phyloP scores from a whole-genome alignment of 805 yeast species.

The Candida incommunis region DNA sequence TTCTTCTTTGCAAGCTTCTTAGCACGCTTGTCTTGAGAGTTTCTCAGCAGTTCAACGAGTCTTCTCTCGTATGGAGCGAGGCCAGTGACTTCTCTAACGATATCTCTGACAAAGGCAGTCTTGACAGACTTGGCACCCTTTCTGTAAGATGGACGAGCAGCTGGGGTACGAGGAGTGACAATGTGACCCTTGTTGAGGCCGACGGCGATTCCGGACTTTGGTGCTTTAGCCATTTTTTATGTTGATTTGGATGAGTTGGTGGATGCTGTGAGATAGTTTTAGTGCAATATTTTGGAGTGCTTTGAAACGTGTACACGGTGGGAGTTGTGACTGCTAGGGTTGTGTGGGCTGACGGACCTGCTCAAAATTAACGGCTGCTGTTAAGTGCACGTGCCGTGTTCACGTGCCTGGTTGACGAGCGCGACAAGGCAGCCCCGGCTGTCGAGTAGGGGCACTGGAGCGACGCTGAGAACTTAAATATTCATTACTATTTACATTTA shows the following conservation, averaged over 20 bases:
- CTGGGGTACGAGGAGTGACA: slow-evolving; percentile 71
- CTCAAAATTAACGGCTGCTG: no score
- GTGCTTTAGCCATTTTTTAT: slow-evolving; percentile 7
- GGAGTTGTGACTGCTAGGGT: slow-evolving; percentile 1
- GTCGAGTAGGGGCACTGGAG: neutral
- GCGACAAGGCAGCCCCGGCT: neutral
- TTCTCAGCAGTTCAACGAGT: slow-evolving; percentile 97
- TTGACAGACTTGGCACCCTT: slow-evolving; percentile 95
- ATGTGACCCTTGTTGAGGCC: slow-evolving; percentile 99
- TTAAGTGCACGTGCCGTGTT: no score
- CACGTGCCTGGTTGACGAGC: no score
- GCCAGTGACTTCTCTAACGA: slow-evolving; percentile 96
- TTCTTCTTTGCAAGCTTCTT: slow-evolving; percentile 99
- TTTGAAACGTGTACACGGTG: slow-evolving; percentile 4
- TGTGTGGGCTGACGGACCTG: neutral
- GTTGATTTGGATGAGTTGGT: neutral
- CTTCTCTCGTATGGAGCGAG: slow-evolving; percentile 99
- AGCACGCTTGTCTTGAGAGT: slow-evolving; percentile 99
- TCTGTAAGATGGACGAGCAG: slow-evolving; percentile 86
- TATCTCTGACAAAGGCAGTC: slow-evolving; percentile 87
- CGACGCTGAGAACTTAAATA: no score
- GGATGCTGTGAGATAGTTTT: no score
- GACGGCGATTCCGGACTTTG: slow-evolving; percentile 72
- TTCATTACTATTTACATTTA: neutral
- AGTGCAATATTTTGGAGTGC: slow-evolving; percentile 4